Evolutionary conservation across 306 rosid species (phyloP).

Genomic region (Alnus glutinosa): DNA sequence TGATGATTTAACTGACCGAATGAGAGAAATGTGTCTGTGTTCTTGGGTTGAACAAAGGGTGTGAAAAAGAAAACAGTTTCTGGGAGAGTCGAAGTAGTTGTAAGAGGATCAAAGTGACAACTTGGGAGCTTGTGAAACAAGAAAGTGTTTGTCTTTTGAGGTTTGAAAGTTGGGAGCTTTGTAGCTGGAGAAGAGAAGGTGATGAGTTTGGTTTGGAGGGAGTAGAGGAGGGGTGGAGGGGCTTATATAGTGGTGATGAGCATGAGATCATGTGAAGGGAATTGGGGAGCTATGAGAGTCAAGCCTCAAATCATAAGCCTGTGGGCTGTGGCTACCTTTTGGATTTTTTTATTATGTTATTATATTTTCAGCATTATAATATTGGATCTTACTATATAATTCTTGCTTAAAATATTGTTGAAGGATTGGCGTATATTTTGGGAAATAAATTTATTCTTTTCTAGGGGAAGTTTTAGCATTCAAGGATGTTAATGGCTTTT

Average conservation of each 20-base stretch:
- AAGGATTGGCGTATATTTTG: conserved; percentile 35
- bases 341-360: conserved; percentile 15
- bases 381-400: conserved; percentile 40
- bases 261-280: conserved; percentile 34
- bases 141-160: background rate
- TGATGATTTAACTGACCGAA: background rate
- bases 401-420: conserved; percentile 13
- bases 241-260: conserved; percentile 53
- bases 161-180: conserved; percentile 17
- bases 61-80: background rate
- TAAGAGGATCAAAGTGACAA: conserved; percentile 11
- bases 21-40: conserved; percentile 1
- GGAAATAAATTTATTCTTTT: conserved; percentile 34
- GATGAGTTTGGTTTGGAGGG: conserved; percentile 51
- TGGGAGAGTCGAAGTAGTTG: background rate
- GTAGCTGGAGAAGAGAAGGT: conserved; percentile 23
- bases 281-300: conserved; percentile 26
- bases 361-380: conserved; percentile 35
- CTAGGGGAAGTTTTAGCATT: conserved; percentile 33
- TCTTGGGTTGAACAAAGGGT: background rate
- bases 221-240: conserved; percentile 26
- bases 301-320: conserved; percentile 38
- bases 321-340: conserved; percentile 8
- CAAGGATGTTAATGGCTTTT: conserved; percentile 1
- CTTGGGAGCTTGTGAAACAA: background rate